These are phyloP conservation scores for Zelopaecilomyces penicillatus DNA, from an alignment of 2,329 filamentous ascomycete species.

Conservation along the genomic window DNA sequence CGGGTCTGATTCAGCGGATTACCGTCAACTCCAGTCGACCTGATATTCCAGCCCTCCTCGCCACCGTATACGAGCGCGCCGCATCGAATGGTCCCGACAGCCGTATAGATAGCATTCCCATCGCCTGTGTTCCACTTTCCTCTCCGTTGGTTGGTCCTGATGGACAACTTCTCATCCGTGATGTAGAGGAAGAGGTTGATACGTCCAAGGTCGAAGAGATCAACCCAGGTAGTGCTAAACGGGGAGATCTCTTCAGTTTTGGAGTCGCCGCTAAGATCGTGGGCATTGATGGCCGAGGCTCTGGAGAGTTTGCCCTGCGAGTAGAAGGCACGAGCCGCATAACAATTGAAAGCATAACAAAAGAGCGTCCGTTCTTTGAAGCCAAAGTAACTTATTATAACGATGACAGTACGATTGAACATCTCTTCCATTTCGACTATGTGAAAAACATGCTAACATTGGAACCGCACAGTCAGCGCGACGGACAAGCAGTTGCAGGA, in stretches of 20 bases:
- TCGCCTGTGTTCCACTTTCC: constrained; percentile 80
- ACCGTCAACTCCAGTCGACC: constrained; percentile 70
- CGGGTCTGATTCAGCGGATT: constrained; percentile 77
- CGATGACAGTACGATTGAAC: constrained; percentile 51
- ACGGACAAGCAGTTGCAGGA: constrained; percentile 56
- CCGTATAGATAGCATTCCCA: constrained; percentile 59
- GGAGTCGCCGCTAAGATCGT: constrained; percentile 75
- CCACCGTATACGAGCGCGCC: constrained; percentile 72
- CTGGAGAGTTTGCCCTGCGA: constrained; percentile 70
- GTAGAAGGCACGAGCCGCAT: constrained; percentile 81
- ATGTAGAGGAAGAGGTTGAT: constrained; percentile 44
- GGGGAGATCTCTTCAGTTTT: constrained; percentile 70
- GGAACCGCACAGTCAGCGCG: constrained; percentile 17
- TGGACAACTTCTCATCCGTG: constrained; percentile 67
- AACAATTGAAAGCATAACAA: constrained; percentile 53
- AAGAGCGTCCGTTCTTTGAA: constrained; percentile 80
- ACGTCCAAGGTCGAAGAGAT: constrained; percentile 35
- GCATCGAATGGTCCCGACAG: constrained; percentile 58
- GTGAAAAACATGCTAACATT: constrained; percentile 7
- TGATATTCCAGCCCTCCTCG: constrained; percentile 82
- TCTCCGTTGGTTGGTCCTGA: constrained; percentile 66
- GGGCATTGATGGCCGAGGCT: constrained; percentile 66
- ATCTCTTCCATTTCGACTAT: not conserved
- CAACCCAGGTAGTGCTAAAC: constrained; percentile 52
- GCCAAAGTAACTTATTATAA: constrained; percentile 64